Evolutionary conservation across 2,329 filamentous ascomycete species (phyloP).

Genomic region (Colletotrichum gloeosporioides): DNA sequence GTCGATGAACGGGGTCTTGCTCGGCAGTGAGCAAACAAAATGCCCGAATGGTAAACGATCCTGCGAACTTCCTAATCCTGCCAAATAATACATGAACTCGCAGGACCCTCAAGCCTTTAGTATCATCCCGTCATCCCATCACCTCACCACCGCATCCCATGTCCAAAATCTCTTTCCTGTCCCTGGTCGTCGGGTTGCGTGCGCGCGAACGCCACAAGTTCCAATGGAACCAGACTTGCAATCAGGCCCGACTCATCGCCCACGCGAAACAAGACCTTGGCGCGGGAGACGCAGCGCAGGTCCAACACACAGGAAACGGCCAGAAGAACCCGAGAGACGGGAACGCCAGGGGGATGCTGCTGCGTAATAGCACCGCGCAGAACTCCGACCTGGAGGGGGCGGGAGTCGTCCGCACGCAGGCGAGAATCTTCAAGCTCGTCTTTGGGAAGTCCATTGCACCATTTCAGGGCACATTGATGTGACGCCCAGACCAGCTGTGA

Average conservation of each 20-base stretch:
- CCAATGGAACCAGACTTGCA: neutral
- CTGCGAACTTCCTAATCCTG: neutral
- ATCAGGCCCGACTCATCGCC: neutral
- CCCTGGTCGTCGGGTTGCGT: neutral
- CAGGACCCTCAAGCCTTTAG: conserved; percentile 1
- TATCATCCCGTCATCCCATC: neutral
- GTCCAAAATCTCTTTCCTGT: neutral
- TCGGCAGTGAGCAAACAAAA: neutral
- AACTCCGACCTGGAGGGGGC: neutral
- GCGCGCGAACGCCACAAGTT: neutral
- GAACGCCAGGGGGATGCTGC: neutral
- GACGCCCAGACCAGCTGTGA: neutral
- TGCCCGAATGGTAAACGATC: neutral
- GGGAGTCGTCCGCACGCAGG: neutral
- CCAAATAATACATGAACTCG: neutral
- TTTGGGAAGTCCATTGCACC: neutral
- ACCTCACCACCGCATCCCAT: neutral
- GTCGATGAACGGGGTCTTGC: neutral
- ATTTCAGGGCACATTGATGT: conserved; percentile 12
- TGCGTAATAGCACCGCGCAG: neutral
- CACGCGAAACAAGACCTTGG: neutral
- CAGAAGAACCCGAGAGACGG: neutral
- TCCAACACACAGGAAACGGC: neutral
- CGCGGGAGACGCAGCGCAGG: neutral
- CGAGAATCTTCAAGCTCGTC: neutral